These are phyloP conservation scores for Trichoderma koningii DNA, from an alignment of 2,329 filamentous ascomycete species.

Conservation along the genomic window DNA sequence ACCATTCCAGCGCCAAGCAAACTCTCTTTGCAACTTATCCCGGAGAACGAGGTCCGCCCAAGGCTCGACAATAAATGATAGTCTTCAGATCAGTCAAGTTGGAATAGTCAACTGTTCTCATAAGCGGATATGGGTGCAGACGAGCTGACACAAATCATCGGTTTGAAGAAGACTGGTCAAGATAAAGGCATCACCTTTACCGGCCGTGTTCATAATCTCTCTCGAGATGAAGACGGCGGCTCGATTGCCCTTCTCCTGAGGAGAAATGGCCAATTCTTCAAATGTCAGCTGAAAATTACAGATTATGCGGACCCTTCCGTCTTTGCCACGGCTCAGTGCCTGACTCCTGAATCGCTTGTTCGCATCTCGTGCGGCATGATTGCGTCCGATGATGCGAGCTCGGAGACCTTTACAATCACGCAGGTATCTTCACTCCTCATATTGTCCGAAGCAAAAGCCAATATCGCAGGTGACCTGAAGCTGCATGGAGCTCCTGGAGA, in stretches of 20 bases:
- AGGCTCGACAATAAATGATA: neutral
- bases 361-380: neutral
- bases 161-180: neutral
- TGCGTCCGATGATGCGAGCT: neutral
- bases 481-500: constrained; percentile 14
- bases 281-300: neutral
- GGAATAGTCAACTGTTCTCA: neutral
- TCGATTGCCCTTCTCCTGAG: neutral
- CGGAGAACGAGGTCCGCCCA: neutral
- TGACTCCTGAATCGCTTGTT: constrained; percentile 9
- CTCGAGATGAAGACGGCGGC: neutral
- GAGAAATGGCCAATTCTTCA: constrained; percentile 6
- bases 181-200: neutral
- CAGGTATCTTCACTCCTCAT: neutral
- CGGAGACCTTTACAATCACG: neutral
- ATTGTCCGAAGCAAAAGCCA: constrained; percentile 1
- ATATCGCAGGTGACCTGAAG: neutral
- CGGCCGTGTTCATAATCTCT: neutral
- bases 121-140: neutral
- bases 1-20: neutral
- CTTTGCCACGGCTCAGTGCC: neutral
- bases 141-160: neutral
- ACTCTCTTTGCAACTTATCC: neutral
- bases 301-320: neutral
- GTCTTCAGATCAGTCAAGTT: neutral